phyloP scores from a whole-genome alignment of 163 green algal species.

The Volvox carteri region DNA sequence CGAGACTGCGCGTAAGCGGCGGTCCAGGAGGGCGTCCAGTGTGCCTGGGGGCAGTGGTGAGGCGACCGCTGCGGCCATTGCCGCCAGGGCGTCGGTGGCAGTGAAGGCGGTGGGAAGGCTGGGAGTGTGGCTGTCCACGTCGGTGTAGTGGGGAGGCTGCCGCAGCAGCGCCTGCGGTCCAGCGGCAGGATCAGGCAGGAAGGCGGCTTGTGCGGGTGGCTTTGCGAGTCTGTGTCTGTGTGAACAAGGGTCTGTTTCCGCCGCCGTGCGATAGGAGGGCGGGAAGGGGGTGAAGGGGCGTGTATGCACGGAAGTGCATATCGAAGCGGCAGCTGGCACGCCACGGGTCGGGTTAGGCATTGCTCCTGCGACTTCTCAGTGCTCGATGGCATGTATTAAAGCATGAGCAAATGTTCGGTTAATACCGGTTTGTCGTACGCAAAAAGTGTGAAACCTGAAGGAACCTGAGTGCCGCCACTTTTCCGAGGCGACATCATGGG shows the following conservation, averaged over 20 bases:
- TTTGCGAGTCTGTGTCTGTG: too few species aligned
- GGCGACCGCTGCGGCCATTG: neutral
- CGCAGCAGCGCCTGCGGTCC: neutral
- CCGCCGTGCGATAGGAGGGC: neutral
- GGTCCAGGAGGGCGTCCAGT: neutral
- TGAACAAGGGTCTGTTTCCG: too few species aligned
- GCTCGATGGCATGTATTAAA: too few species aligned
- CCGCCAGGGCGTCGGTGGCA: neutral
- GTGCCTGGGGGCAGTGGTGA: slow-evolving; percentile 3
- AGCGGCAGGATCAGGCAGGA: neutral
- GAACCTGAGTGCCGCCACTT: too few species aligned
- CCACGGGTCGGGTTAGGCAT: neutral
- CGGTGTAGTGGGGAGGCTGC: neutral
- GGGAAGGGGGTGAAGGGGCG: neutral
- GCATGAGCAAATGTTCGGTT: too few species aligned
- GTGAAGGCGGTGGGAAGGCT: neutral
- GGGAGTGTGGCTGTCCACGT: neutral
- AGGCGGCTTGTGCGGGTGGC: neutral
- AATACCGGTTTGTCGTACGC: too few species aligned
- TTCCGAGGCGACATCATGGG: too few species aligned
- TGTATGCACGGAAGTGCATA: neutral
- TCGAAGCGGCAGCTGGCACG: neutral
- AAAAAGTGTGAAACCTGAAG: too few species aligned
- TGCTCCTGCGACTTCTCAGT: too few species aligned
- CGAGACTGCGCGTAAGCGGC: neutral